Evolutionary conservation across 2,329 filamentous ascomycete genomes (phyloP), one percentile per base, ranked within the genome.

Genomic region (Aaosphaeria arxii): DNA sequence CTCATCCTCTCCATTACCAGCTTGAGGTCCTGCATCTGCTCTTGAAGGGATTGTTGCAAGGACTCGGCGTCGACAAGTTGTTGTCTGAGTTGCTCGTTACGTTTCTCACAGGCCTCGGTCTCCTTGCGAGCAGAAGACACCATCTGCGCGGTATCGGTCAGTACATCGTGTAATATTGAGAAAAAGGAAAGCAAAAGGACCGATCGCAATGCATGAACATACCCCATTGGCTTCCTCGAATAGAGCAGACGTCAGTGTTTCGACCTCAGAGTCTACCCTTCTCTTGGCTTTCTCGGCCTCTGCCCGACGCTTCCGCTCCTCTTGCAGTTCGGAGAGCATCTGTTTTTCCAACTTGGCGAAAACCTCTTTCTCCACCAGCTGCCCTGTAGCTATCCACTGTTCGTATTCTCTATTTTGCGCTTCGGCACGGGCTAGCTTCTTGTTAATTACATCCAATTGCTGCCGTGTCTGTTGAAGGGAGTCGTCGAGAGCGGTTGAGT

Each of bases 161-260:
- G 17, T 24, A 24, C 17, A 24, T 24, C 17, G 17, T 24, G 17
- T 24, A 24, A 24, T 24, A 24, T 24, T 24, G 46, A 38, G 36
- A 4, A 43, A 61, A 49, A 64, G 62, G 54, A 36, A 33, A 7
- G 38, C n/a, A 30, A 24, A 7, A 5, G 30, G 30, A 3, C 38
- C 3, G 24, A 36, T 6, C 4, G 28, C 30, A 35, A 39, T 11
- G 32, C 35, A 33, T 42, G 5, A 42, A 66, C 72, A 50, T 67
- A 85, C 82, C 71, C 88, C 91, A 74, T 99, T 97, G 43, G 94
- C 94, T 76, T 99, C 92, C 66, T 97, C 91, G 54, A 99, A 99
- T n/a, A 99, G 79, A 30, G 90, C 91, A 1, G 90, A 85, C 0
- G 94, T 97, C 54, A 99, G 72, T 45, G 84, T 89, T 72, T 97